These are phyloP conservation scores for Linanthus parryae DNA, from an alignment of 148 eudicot species.

Conservation along the genomic window DNA sequence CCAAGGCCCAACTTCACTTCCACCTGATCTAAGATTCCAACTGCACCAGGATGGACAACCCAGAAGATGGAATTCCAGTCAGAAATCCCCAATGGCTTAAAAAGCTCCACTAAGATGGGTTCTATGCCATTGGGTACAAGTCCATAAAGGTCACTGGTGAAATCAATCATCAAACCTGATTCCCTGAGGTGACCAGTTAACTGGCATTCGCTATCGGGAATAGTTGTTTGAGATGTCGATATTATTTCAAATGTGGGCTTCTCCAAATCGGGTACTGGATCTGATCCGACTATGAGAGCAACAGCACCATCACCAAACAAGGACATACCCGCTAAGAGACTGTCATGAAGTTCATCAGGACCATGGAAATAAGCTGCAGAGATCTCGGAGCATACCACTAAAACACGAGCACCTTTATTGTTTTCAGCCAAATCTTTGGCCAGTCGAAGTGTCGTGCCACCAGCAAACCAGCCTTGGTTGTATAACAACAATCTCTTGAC, in stretches of 20 bases:
- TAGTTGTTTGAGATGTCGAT: constrained; percentile 19
- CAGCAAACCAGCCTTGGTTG: too few relatives aligned
- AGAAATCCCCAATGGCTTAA: too few relatives aligned
- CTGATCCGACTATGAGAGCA: constrained; percentile 19
- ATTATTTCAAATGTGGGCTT: constrained; percentile 18
- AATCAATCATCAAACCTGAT: too few relatives aligned
- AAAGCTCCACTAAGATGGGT: too few relatives aligned
- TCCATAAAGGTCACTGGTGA: too few relatives aligned
- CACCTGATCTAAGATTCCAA: constrained; percentile 1
- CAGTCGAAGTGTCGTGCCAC: constrained; percentile 20
- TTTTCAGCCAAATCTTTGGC: too few relatives aligned
- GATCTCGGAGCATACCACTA: constrained; percentile 25
- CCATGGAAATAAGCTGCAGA: constrained; percentile 25
- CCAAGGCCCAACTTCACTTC: background rate
- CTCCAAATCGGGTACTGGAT: constrained; percentile 19
- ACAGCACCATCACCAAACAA: constrained; percentile 23
- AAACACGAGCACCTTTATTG: constrained; percentile 22
- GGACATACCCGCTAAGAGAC: constrained; percentile 21
- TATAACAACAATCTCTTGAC: constrained; percentile 20
- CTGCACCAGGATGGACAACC: constrained; percentile 12
- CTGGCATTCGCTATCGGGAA: constrained; percentile 21
- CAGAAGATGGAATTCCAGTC: constrained; percentile 14
- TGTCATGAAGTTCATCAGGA: constrained; percentile 21
- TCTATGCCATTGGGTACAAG: too few relatives aligned
- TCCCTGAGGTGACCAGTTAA: too few relatives aligned